Conservation (phyloP, 2,329 filamentous ascomycete genomes). For the Uncinocarpus reesii region DNA sequence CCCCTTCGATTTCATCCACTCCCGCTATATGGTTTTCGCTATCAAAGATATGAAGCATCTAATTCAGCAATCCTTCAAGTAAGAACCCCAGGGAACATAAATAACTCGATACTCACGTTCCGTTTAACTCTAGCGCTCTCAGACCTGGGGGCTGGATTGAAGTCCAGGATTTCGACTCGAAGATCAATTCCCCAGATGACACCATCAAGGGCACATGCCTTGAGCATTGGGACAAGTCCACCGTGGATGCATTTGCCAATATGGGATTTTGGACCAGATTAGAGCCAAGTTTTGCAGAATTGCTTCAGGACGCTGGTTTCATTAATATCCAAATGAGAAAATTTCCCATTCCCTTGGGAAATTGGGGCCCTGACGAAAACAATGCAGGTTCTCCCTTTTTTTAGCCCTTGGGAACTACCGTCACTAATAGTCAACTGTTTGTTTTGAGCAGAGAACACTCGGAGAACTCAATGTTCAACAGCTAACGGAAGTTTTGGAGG, state of each 20-base stretch:
- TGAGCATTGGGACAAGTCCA: constrained; percentile 9
- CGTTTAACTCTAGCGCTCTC: constrained; percentile 14
- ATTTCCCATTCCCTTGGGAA: constrained; percentile 22
- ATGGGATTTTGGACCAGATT: constrained; percentile 9
- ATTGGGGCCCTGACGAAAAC: constrained; percentile 23
- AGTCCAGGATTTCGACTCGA: constrained; percentile 28
- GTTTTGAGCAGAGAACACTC: constrained; percentile 18
- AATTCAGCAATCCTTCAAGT: constrained; percentile 6
- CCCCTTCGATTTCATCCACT: constrained; percentile 48
- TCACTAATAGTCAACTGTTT: not conserved
- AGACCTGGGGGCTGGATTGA: constrained; percentile 39
- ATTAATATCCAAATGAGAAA: constrained; percentile 18
- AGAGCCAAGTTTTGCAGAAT: constrained; percentile 14
- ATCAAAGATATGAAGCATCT: constrained; percentile 43
- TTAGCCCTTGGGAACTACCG: constrained; percentile 14
- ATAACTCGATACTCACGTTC: not conserved
- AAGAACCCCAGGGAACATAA: not conserved
- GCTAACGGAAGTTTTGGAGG: constrained; percentile 23
- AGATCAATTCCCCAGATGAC: constrained; percentile 23
- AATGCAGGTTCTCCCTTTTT: constrained; percentile 17
- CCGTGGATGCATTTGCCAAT: constrained; percentile 8
- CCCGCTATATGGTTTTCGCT: constrained; percentile 41
- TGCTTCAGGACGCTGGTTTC: constrained; percentile 23
- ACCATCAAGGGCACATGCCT: constrained; percentile 17
- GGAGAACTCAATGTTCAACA: constrained; percentile 23